phyloP scores from a whole-genome alignment of 2,329 filamentous ascomycete genomes.

The Myriosclerotinia curreyana region DNA sequence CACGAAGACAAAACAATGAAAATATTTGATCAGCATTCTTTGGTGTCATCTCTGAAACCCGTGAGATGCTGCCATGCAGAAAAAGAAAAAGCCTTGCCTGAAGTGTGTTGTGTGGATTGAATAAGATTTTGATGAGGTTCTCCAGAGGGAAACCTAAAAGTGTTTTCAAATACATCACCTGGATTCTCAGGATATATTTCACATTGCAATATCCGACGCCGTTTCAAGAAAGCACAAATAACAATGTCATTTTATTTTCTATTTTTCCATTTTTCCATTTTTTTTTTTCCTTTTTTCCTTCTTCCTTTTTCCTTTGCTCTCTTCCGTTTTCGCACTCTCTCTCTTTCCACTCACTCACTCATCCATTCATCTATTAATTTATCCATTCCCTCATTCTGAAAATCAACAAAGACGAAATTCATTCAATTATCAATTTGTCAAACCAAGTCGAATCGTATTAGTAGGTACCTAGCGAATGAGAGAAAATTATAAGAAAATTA shows the following conservation, averaged over 20 bases:
- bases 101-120: neutral
- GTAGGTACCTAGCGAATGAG: no score
- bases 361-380: neutral
- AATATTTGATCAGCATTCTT: conserved; percentile 2
- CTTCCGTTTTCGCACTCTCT: neutral
- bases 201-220: neutral
- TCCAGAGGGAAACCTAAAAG: neutral
- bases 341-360: neutral
- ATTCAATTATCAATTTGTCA: no score
- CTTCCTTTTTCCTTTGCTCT: neutral
- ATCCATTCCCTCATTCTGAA: neutral
- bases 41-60: neutral
- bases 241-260: neutral
- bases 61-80: neutral
- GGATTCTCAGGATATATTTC: neutral
- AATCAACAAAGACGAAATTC: neutral
- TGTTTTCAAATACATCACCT: no score
- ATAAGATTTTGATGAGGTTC: neutral
- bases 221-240: neutral
- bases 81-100: neutral
- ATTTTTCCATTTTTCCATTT: neutral
- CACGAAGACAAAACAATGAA: conserved; percentile 16
- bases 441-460: no score
- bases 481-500: no score
- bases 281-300: neutral